Base-by-base conservation (phyloP, 1,139 yeast species). In the Blastobotrys serpentis region DNA sequence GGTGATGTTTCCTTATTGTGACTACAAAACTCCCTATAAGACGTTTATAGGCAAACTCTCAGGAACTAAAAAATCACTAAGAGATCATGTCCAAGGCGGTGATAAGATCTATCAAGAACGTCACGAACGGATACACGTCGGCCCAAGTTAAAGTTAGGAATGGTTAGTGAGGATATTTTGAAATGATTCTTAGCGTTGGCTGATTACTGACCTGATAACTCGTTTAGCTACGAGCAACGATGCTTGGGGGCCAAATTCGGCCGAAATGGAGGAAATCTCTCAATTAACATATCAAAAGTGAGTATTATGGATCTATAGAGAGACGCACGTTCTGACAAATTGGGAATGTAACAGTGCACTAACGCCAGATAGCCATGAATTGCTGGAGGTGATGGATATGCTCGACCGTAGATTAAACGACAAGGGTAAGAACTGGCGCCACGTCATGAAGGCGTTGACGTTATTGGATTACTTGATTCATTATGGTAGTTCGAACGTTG, bases 351-450 rank as follows among this genome's bases (percentile, higher is more conserved):
- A 49, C 26, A 50, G 52, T 37, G 56, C 53, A 40, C 60, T 43
- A 38, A 48, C 56, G 16, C 53, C 53, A 11, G 48, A 30, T 53
- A 72, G 72, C 56, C 82, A 86, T 5, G 96, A 88, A 58, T 82
- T 90, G 58, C 77, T 88, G 62, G 96, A 90, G 62, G 81, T 92
- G 43, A 86, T 92, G 96, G 98, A 92, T 64, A 89, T 94, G 88
- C 70, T 92, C 47, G 98, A 90, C 69, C 82, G 90, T 59, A 78
- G 99, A 56, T 74, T 94, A 59, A 92, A 92, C 64, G 98, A 92
- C 64, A 90, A 90, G 73, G 98, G 98, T 52, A 92, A 90, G 67
- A 87, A 92, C 70, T 92, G 98, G 98, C 80, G 97, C 57, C 99
- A 92, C 68, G 92, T 92, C 41, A 92, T 95, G 56, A 94, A 92